Evolutionary conservation across 768 basidiomycete species (phyloP), one percentile per base, ranked within the genome.

Genomic region (Kwoniella europaea): DNA sequence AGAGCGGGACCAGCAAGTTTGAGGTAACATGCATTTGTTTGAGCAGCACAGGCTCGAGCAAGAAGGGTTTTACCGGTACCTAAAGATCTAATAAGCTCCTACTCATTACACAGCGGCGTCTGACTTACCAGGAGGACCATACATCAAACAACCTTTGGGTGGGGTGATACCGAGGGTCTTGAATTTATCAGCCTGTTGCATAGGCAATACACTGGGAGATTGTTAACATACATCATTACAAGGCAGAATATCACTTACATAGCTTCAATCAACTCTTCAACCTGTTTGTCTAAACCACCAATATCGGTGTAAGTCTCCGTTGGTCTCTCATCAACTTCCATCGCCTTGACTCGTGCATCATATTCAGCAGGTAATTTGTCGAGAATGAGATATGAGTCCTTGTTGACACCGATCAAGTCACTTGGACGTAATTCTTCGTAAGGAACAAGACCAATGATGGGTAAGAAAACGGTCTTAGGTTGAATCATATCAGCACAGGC

Each of bases 151-250:
- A 42, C 97, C 97, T 85, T 99, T 99, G 9, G 97, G 97, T 29
- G 97, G 94, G 73, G 90, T 92, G 80, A 99, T 98, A 43, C 97
- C 97, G n/a, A 99, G 84, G 1, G 91, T 94, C 86, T 98, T 98
- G 87, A 99, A 99, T 83, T 93, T 94, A 66, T 98, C 97, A 12
- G 94, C 91, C 82, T 99, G 94, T 81, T 98, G 92, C 95, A 99
- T 99, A 0, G 97, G 97, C 73, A 97, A 84, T 2, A 99, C 96
- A 72, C 82, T 84, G 50, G 2, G 20, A 56, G n/a, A 35, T 35
- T 35, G 5, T 35, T 35, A 35, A 35, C 35, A 35, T 35, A 7
- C 35, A 35, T 35, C 35, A 35, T 35, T 24, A 12, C 42, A 46
- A 16, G 35, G 7, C 15, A n/a, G 10, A 52, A 7, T 13, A 42